These are phyloP conservation scores for Wolfiporia cocos DNA, from an alignment of 1,284 basidiomycete species.

Conservation along the genomic window DNA sequence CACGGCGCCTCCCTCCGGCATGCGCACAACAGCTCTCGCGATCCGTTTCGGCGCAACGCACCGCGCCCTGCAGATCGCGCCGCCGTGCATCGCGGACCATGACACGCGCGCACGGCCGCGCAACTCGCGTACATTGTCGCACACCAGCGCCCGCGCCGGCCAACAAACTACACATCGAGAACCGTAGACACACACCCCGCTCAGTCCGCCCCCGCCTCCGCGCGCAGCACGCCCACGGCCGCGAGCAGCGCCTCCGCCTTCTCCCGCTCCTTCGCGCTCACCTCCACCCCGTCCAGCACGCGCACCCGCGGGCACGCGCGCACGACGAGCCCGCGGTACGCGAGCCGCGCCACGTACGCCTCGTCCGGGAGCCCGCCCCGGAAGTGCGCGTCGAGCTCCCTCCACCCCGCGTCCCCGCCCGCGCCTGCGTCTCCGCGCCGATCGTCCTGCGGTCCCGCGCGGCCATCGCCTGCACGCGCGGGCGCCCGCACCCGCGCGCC, in stretches of 20 bases:
- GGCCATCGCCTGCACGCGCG: slow-evolving; percentile 9
- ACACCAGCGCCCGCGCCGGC: too few species aligned
- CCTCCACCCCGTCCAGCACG: slow-evolving; percentile 77
- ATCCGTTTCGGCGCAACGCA: too few species aligned
- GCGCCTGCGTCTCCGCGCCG: slow-evolving; percentile 21
- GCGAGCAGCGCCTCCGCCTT: slow-evolving; percentile 72
- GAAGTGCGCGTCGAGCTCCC: slow-evolving; percentile 79
- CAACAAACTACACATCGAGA: too few species aligned
- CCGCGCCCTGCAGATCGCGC: neutral
- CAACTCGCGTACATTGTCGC: too few species aligned
- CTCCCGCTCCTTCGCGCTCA: slow-evolving; percentile 72
- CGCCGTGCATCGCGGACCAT: slow-evolving; percentile 6
- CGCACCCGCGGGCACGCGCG: slow-evolving; percentile 58
- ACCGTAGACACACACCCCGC: too few species aligned
- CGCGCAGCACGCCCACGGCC: slow-evolving; percentile 31
- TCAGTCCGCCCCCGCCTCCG: neutral
- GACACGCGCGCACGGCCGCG: too few species aligned
- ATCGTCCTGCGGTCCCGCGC: slow-evolving; percentile 8
- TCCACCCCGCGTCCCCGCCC: slow-evolving; percentile 41
- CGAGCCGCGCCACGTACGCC: slow-evolving; percentile 78
- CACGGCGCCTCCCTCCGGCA: slow-evolving; percentile 1
- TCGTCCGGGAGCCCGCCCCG: slow-evolving; percentile 84
- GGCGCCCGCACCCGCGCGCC: slow-evolving; percentile 12
- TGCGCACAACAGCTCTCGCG: too few species aligned
- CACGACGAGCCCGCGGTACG: slow-evolving; percentile 86